These are phyloP conservation scores for Brassica rapa DNA, from an alignment of 345 rosid genomes.

Conservation along the genomic window DNA sequence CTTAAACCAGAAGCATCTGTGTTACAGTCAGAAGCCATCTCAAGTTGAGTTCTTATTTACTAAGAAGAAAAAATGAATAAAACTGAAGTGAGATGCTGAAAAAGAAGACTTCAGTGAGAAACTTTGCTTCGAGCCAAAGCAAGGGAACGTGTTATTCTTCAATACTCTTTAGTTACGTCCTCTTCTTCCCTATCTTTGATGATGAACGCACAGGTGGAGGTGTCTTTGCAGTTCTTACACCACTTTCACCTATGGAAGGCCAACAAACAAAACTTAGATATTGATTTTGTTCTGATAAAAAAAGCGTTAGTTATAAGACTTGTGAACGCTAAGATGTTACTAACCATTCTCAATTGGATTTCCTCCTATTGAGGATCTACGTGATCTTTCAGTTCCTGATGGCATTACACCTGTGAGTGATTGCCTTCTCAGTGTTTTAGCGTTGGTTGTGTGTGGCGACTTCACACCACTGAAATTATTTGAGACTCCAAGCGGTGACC, in stretches of 20 bases:
- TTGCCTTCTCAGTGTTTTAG: slow-evolving; percentile 62
- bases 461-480: slow-evolving; percentile 39
- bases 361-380: slow-evolving; percentile 83
- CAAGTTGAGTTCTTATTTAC: slow-evolving; percentile 37
- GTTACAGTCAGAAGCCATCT: slow-evolving; percentile 31
- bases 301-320: not conserved
- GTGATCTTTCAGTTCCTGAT: slow-evolving; percentile 51
- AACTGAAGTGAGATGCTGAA: slow-evolving; percentile 10
- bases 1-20: slow-evolving; percentile 22
- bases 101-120: slow-evolving; percentile 11
- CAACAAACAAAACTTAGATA: not conserved
- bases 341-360: slow-evolving; percentile 56
- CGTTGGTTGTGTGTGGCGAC: slow-evolving; percentile 52
- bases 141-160: slow-evolving; percentile 26
- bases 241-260: slow-evolving; percentile 43
- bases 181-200: slow-evolving; percentile 47
- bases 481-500: slow-evolving; percentile 44
- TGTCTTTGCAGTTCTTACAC: slow-evolving; percentile 67
- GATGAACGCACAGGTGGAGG: slow-evolving; percentile 68
- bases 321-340: slow-evolving; percentile 22
- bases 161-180: slow-evolving; percentile 39
- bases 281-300: not conserved
- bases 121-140: slow-evolving; percentile 59
- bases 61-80: slow-evolving; percentile 3
- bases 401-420: slow-evolving; percentile 67